Base-by-base conservation (phyloP, 345 rosid species). In the Gossypium rotundifolium region DNA sequence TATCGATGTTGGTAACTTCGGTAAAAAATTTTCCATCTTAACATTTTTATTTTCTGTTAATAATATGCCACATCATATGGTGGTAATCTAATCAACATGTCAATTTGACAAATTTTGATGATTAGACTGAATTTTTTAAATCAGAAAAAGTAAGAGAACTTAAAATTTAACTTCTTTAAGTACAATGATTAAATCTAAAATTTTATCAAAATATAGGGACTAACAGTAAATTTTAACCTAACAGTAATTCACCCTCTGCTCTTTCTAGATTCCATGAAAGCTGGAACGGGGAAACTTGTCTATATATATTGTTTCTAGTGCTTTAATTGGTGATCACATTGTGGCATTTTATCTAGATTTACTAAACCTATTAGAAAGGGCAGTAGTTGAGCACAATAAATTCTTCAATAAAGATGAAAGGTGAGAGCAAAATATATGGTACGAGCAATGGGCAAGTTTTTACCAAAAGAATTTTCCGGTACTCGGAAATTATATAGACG, bases 401-500 rank as follows among this genome's bases (percentile, higher is more conserved):
- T n/a, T 69, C 2, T 18, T 40, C 20, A 33, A 51, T 42, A 18
- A 66, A 72, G n/a, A 23, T 67, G 33, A 33, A 58, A 7, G 40
- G 23, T 9, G 62, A 5, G 13, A 53, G 1, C 14, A 45, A 46
- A 8, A 16, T 60, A 20, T 14, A 33, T 33, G 40, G 40, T 5
- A 5, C 7, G 40, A 33, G 40, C 7, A n/a, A 23, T 1, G n/a
- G 12, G 7, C 1, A 3, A 16, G 40, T 51, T 80, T 51, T 80
- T 83, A 93, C 98, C 75, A 63, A 3, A 27, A 93, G 79, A 60
- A 92, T 25, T 78, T 94, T 90, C 71, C 60, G 82, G 75, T 94
- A 94, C 86, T 94, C 98, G 49, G 95, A 87, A 53, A 94, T 88
- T 80, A 92, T 81, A 59, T 75, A 94, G 65, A 76, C 85, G 22